Percentiles rank a stretch among this genome's conserved stretches.
Conservation (phyloP, 768 basidiomycete genomes). For the Saitozyma sp. region DNA sequence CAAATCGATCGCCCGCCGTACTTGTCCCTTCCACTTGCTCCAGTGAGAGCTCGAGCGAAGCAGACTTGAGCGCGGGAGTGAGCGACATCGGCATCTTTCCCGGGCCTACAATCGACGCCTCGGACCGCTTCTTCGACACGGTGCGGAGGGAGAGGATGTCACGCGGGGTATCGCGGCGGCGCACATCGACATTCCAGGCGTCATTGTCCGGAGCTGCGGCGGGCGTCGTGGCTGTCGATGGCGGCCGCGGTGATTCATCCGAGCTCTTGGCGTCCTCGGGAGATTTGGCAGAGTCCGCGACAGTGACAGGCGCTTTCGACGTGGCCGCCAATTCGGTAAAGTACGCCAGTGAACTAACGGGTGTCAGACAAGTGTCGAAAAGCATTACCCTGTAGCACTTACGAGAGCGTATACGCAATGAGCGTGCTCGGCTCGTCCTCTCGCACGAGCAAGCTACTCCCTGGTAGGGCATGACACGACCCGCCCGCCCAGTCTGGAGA, state of each 20-base stretch:
- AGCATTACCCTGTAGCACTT: constrained; percentile 2
- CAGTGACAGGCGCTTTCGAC: neutral
- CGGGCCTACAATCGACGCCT: constrained; percentile 20
- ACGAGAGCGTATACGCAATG: constrained; percentile 45
- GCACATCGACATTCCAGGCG: constrained; percentile 30
- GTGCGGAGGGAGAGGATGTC: constrained; percentile 37
- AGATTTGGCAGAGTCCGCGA: neutral
- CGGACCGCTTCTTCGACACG: constrained; percentile 35
- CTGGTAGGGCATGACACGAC: constrained; percentile 27
- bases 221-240: too few species aligned
- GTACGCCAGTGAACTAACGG: constrained; percentile 29
- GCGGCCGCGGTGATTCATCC: neutral
- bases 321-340: constrained; percentile 28
- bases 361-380: too few species aligned
- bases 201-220: constrained; percentile 5
- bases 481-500: constrained; percentile 18
- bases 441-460: constrained; percentile 33
- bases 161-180: constrained; percentile 35
- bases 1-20: constrained; percentile 19
- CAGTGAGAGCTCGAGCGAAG: constrained; percentile 33
- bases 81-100: constrained; percentile 22
- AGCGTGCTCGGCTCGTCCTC: constrained; percentile 42
- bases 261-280: neutral
- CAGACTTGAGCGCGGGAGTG: constrained; percentile 22
- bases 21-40: constrained; percentile 31